phyloP scores from a whole-genome alignment of 2,329 filamentous ascomycete species.

The Sarocladium kiliense region DNA sequence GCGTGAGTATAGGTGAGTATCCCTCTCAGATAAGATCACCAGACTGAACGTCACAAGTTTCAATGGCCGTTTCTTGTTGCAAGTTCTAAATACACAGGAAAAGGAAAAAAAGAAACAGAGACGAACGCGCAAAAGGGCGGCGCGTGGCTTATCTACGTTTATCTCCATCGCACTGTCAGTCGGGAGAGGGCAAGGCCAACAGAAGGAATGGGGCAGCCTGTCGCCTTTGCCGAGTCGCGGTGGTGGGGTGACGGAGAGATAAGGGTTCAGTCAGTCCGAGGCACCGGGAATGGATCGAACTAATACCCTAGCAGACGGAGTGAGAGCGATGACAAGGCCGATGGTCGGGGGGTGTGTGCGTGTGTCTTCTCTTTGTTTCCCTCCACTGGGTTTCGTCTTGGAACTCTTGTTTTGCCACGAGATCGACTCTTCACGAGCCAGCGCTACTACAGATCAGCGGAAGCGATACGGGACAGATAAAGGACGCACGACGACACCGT shows the following conservation, averaged over 20 bases:
- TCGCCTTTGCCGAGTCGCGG: not conserved
- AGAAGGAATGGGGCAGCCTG: not conserved
- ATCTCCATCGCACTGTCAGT: no score
- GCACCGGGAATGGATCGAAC: no score
- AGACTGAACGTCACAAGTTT: not conserved
- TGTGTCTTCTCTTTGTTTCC: no score
- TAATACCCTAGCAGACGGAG: no score
- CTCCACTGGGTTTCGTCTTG: no score
- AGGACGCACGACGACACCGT: not conserved
- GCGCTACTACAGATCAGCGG: no score
- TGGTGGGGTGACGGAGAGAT: not conserved
- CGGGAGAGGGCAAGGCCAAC: no score
- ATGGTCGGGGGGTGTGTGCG: no score
- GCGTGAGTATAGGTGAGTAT: not conserved
- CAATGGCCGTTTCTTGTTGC: not conserved
- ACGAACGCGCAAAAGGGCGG: not conserved
- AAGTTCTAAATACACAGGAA: not conserved
- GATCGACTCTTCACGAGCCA: no score
- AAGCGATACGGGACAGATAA: not conserved
- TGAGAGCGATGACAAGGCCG: no score
- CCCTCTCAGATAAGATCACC: not conserved
- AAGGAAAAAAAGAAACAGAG: not conserved
- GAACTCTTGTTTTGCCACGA: no score
- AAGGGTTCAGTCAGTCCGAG: not conserved
- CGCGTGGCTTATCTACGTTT: slow-evolving; percentile 5